phyloP scores from a whole-genome alignment of 179 eudicot species.

The Beta macrorhiza region DNA sequence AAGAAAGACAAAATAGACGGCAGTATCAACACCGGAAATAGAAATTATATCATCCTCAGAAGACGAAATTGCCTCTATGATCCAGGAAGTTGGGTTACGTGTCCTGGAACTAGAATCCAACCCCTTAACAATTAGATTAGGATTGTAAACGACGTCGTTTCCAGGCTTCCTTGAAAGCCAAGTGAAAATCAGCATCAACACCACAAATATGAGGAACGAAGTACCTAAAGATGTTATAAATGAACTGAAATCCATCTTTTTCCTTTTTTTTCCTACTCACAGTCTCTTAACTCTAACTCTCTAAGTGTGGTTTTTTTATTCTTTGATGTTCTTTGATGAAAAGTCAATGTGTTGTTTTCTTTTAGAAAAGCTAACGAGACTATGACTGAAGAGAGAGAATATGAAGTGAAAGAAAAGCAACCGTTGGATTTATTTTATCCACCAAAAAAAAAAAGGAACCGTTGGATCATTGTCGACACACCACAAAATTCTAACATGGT shows the following conservation, averaged over 20 bases:
- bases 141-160: slow-evolving; percentile 68
- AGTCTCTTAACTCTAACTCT: too few relatives aligned
- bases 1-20: slow-evolving; percentile 87
- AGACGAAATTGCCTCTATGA: slow-evolving; percentile 64
- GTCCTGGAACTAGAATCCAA: slow-evolving; percentile 50
- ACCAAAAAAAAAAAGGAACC: too few relatives aligned
- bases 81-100: slow-evolving; percentile 89
- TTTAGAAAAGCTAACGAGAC: too few relatives aligned
- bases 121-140: slow-evolving; percentile 76
- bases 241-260: slow-evolving; percentile 64
- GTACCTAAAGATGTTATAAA: slow-evolving; percentile 81
- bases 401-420: too few relatives aligned
- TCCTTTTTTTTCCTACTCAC: background rate
- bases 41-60: slow-evolving; percentile 63
- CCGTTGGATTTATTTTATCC: too few relatives aligned
- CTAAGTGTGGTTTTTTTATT: too few relatives aligned
- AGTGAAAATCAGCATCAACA: slow-evolving; percentile 68
- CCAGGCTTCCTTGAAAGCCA: slow-evolving; percentile 66
- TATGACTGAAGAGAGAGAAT: too few relatives aligned
- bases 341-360: too few relatives aligned
- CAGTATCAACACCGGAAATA: slow-evolving; percentile 79
- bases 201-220: slow-evolving; percentile 62
- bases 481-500: too few relatives aligned
- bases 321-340: too few relatives aligned
- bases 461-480: too few relatives aligned